Conservation (phyloP, 495 filamentous ascomycete species). For the Penicillium waksmanii region DNA sequence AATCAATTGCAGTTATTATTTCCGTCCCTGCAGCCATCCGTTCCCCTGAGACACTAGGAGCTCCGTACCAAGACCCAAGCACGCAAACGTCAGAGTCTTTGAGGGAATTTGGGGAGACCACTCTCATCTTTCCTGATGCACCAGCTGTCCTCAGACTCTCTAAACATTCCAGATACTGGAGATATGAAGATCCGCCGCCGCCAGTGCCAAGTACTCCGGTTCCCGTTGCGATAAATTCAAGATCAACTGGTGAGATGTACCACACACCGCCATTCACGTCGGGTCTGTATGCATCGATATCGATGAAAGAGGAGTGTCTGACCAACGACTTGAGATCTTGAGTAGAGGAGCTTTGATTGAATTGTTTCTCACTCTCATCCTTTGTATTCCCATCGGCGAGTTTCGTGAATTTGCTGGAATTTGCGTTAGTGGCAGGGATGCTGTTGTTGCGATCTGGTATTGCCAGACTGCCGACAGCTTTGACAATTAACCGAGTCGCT, state of each 20-base stretch:
- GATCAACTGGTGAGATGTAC: conserved; percentile 28
- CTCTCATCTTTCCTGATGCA: conserved; percentile 23
- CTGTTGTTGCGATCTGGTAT: conserved; percentile 1
- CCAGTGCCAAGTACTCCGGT: conserved; percentile 30
- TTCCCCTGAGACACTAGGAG: conserved; percentile 30
- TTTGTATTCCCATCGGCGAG: conserved; percentile 2
- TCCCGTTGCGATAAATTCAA: conserved; percentile 32
- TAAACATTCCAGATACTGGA: conserved; percentile 28
- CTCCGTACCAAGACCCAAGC: conserved; percentile 31
- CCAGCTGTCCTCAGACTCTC: conserved; percentile 18
- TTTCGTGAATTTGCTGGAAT: not conserved
- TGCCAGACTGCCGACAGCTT: conserved; percentile 36
- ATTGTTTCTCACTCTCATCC: conserved; percentile 14
- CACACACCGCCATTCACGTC: conserved; percentile 46
- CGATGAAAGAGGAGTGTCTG: conserved; percentile 25
- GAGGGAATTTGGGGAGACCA: conserved; percentile 18
- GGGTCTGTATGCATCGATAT: conserved; percentile 55
- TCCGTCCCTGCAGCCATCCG: conserved; percentile 34
- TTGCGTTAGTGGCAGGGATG: too few species aligned
- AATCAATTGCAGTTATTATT: conserved; percentile 31
- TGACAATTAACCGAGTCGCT: conserved; percentile 33
- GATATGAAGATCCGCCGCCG: conserved; percentile 28
- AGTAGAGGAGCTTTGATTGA: conserved; percentile 2
- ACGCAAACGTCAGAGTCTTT: conserved; percentile 27
- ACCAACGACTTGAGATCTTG: conserved; percentile 6